Conservation (phyloP, 805 yeast species). For the Candida incommunis region DNA sequence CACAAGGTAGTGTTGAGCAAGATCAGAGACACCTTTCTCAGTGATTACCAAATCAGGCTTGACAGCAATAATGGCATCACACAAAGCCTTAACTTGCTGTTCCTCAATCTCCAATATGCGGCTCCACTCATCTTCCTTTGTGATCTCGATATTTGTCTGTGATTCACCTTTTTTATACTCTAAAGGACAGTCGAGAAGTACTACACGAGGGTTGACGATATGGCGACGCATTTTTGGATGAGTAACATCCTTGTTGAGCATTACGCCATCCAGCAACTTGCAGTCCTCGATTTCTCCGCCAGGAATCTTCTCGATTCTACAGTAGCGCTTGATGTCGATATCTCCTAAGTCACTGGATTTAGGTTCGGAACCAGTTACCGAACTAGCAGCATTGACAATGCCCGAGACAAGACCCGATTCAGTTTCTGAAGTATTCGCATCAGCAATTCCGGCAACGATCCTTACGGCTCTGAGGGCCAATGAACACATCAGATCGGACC, state of each 20-base stretch:
- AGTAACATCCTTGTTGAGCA: constrained; percentile 93
- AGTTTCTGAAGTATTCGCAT: too few relatives aligned
- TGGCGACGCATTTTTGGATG: constrained; percentile 94
- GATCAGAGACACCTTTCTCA: constrained; percentile 95
- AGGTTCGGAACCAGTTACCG: constrained; percentile 35
- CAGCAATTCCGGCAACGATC: constrained; percentile 51
- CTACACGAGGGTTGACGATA: constrained; percentile 78
- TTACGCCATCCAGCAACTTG: constrained; percentile 75
- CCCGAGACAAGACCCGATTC: too few relatives aligned
- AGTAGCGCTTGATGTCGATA: constrained; percentile 86
- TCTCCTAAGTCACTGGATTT: constrained; percentile 58
- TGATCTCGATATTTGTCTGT: constrained; percentile 93
- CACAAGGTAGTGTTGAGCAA: constrained; percentile 91
- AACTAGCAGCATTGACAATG: too few relatives aligned
- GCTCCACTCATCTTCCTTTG: constrained; percentile 93
- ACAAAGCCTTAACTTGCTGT: constrained; percentile 81
- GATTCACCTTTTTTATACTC: constrained; percentile 99
- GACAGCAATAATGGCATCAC: constrained; percentile 70
- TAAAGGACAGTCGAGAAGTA: constrained; percentile 87
- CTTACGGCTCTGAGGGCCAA: constrained; percentile 80
- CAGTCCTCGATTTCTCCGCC: constrained; percentile 95
- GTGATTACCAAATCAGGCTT: constrained; percentile 93
- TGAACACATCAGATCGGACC: constrained; percentile 85
- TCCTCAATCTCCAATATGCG: constrained; percentile 92
- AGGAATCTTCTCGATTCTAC: constrained; percentile 87